Conservation (phyloP, 768 basidiomycete species). For the Cantharellus cinnabarinus region DNA sequence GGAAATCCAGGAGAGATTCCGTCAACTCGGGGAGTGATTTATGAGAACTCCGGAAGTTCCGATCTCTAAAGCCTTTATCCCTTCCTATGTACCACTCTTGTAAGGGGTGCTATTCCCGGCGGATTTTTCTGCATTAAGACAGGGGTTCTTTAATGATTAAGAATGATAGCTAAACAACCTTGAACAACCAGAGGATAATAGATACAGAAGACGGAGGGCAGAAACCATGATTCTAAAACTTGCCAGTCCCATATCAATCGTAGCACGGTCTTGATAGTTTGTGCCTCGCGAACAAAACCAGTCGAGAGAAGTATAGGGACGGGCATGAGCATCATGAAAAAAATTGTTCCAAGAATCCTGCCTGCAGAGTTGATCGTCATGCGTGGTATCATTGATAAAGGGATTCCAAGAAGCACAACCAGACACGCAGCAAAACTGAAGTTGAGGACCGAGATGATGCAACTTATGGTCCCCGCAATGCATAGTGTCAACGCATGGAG, state of each 20-base stretch:
- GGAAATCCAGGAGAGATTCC: conserved; percentile 83
- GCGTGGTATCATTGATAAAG: conserved; percentile 24
- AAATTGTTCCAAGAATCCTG: conserved; percentile 5
- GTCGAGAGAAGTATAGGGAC: conserved; percentile 21
- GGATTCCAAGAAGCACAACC: conserved; percentile 40
- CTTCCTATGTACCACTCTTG: no score
- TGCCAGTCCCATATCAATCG: conserved; percentile 60
- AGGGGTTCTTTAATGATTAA: no score
- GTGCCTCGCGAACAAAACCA: conserved; percentile 28
- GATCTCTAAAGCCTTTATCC: no score
- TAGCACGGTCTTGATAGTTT: conserved; percentile 19
- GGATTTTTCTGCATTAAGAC: no score
- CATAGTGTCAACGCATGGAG: conserved; percentile 64
- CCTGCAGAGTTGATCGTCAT: conserved; percentile 1
- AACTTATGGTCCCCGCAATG: conserved; percentile 68
- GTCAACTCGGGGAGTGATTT: conserved; percentile 5
- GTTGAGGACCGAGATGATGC: conserved; percentile 71
- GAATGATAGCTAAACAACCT: conserved; percentile 15
- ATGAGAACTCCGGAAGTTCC: background rate
- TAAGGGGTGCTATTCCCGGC: no score
- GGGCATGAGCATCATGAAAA: conserved; percentile 6
- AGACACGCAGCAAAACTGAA: conserved; percentile 71
- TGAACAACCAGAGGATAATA: conserved; percentile 59
- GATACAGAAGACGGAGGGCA: conserved; percentile 62
- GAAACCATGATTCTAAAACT: conserved; percentile 61